These are phyloP conservation scores for Trametes sp. DNA, from an alignment of 1,284 basidiomycete genomes.

Conservation along the genomic window DNA sequence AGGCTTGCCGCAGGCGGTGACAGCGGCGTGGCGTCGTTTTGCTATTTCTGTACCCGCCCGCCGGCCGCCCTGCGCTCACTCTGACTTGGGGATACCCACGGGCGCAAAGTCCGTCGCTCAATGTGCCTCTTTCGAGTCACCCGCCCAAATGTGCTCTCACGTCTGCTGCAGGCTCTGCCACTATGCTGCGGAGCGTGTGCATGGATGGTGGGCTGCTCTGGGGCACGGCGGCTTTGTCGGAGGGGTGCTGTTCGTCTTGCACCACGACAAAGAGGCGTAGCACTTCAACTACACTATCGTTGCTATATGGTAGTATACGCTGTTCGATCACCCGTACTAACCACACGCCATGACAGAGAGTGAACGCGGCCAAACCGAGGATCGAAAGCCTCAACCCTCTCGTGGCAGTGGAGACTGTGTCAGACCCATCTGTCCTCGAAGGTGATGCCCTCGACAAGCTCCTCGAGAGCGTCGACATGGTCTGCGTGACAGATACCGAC, in stretches of 20 bases:
- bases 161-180: slow-evolving; percentile 7
- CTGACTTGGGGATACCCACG: slow-evolving; percentile 13
- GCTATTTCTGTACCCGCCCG: slow-evolving; percentile 17
- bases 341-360: slow-evolving; percentile 81
- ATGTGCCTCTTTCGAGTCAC: slow-evolving; percentile 10
- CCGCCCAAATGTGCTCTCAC: slow-evolving; percentile 24
- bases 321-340: slow-evolving; percentile 17
- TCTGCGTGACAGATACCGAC: slow-evolving; percentile 84
- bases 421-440: slow-evolving; percentile 58
- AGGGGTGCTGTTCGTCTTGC: neutral
- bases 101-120: slow-evolving; percentile 25
- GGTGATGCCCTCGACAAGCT: slow-evolving; percentile 64
- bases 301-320: neutral
- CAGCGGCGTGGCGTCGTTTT: slow-evolving; percentile 15
- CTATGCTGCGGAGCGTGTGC: slow-evolving; percentile 27
- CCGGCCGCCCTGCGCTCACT: slow-evolving; percentile 8
- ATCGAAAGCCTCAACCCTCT: slow-evolving; percentile 93
- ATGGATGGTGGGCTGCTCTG: neutral
- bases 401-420: slow-evolving; percentile 78
- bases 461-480: slow-evolving; percentile 75
- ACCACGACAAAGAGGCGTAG: neutral
- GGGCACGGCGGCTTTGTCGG: neutral
- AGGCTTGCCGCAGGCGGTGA: slow-evolving; percentile 1
- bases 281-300: neutral
- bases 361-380: slow-evolving; percentile 82